phyloP scores from a whole-genome alignment of 345 rosid genomes.

The Lumnitzera racemosa region DNA sequence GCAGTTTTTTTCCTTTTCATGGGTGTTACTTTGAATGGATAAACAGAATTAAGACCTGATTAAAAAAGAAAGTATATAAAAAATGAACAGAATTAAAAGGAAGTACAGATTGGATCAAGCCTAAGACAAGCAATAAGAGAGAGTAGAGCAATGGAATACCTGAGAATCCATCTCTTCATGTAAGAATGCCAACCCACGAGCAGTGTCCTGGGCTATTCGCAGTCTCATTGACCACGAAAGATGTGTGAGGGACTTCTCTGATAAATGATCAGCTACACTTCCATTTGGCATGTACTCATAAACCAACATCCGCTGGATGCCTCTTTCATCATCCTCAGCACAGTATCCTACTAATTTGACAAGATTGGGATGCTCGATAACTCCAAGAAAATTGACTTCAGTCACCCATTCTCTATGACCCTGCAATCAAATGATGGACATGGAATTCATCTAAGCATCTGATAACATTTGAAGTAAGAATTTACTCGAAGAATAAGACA shows the following conservation, averaged over 20 bases:
- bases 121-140: background rate
- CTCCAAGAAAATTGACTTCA: constrained; percentile 84
- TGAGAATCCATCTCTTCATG: constrained; percentile 92
- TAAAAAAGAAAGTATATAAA: too few relatives aligned
- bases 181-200: constrained; percentile 74
- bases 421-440: constrained; percentile 29
- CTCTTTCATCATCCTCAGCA: constrained; percentile 93
- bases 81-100: background rate
- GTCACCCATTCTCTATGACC: constrained; percentile 96
- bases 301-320: constrained; percentile 76
- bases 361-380: constrained; percentile 82
- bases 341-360: constrained; percentile 81
- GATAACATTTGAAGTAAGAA: background rate
- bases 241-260: constrained; percentile 30
- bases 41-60: too few relatives aligned
- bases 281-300: constrained; percentile 80
- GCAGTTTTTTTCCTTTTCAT: too few relatives aligned
- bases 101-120: constrained; percentile 1
- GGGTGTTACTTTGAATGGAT: too few relatives aligned
- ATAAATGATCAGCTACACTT: constrained; percentile 69
- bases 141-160: constrained; percentile 27
- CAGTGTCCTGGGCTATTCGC: constrained; percentile 83
- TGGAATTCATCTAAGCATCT: background rate
- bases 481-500: too few relatives aligned
- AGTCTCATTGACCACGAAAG: constrained; percentile 84